Conservation (phyloP, 352 stramenopile species). For the Albugo laibachii region DNA sequence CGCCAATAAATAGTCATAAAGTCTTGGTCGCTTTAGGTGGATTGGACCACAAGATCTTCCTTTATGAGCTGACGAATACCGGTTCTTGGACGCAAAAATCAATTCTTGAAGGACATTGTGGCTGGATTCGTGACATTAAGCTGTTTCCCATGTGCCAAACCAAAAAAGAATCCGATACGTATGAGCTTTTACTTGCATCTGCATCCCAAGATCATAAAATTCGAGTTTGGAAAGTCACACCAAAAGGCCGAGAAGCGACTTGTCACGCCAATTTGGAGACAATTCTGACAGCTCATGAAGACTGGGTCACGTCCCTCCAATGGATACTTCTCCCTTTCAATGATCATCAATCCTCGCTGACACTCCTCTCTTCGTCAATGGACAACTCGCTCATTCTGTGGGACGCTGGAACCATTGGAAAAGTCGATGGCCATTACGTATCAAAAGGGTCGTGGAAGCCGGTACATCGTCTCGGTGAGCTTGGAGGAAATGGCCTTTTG, state of each 20-base stretch:
- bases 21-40: constrained; percentile 36
- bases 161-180: too few relatives aligned
- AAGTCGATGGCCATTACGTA: constrained; percentile 2
- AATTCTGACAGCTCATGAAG: constrained; percentile 47
- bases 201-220: neutral
- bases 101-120: constrained; percentile 31
- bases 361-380: constrained; percentile 47
- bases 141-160: constrained; percentile 13
- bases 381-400: constrained; percentile 61
- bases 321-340: constrained; percentile 17
- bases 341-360: neutral
- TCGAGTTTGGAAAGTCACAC: neutral
- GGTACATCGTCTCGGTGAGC: constrained; percentile 29
- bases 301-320: constrained; percentile 57
- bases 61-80: constrained; percentile 21
- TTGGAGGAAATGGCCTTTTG: constrained; percentile 31
- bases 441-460: constrained; percentile 18
- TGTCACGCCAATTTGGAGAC: constrained; percentile 28
- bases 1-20: neutral
- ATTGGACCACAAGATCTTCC: constrained; percentile 44
- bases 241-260: neutral
- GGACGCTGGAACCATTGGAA: constrained; percentile 2
- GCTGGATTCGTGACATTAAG: constrained; percentile 45
- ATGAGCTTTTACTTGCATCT: neutral
- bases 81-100: constrained; percentile 8